Base-by-base conservation (phyloP, 192 early-diverging fungal species). In the Coemansia sp. region DNA sequence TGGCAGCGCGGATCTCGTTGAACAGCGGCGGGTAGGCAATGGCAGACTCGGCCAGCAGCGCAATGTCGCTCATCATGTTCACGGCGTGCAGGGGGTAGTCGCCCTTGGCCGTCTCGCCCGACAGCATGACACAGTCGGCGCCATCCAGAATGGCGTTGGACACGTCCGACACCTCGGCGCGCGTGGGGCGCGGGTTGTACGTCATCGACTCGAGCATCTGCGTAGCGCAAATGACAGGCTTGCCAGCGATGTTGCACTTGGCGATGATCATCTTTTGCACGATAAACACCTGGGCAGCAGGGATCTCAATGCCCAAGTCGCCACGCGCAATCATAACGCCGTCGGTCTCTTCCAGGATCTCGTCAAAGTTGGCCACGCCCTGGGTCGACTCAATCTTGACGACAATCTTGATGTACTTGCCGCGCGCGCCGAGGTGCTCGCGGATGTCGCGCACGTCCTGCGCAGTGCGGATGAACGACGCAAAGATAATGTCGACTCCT, bases 251-350 rank as follows among this genome's bases (percentile, higher is more conserved):
- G 70, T 99, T 99, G 83, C 96, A 97, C 86, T 99, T 98, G 64
- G 95, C 89, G 68, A 93, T 99, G 88, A 99, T 97, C 94, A 96
- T 97, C 87, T 99, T 99, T 73, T 99, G 97, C 70, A 87, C 93
- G 67, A 95, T 88, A 72, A 94, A 94, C 1, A 95, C 96, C 73
- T 93, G 88, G 63, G 95, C 92, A 24, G 94, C 88, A 25, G 96
- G 97, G 58, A 98, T 96, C 83, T 99, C 97, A 36, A 98, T 96
- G 64, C 97, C 97, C 54, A 99, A 82, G 79, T 98, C 97, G 76
- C 97, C 97, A 82, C 97, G 94, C 41, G 97, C 97, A 78, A 98
- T 92, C 97, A 99, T 99, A 61, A 99, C 90, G 62, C 96, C 97
- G 83, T 99, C 97, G 17, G 94, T 92, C 51, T 90, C 96, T 32